Percentiles rank a stretch among this genome's conserved stretches.
Evolutionary conservation across 495 filamentous ascomycete species (phyloP).

Genomic region (Podospora comata): DNA sequence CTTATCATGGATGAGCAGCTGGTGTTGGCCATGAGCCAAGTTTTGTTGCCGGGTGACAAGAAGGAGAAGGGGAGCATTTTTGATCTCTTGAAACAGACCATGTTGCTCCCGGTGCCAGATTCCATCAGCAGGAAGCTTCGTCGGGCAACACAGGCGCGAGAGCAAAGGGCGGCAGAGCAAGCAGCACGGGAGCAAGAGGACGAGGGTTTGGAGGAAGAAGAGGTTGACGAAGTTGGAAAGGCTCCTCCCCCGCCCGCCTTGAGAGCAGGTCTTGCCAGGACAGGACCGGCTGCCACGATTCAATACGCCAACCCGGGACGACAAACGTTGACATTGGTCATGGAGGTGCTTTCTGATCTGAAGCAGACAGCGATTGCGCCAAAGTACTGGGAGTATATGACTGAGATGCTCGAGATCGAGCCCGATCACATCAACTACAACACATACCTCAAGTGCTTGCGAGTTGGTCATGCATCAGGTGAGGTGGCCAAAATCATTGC

Average conservation of each 20-base stretch:
- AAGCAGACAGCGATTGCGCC: slow-evolving; percentile 47
- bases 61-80: slow-evolving; percentile 64
- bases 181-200: not conserved
- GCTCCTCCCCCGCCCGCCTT: not conserved
- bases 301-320: slow-evolving; percentile 55
- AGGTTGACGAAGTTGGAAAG: not conserved
- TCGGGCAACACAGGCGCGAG: slow-evolving; percentile 9
- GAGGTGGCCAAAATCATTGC: slow-evolving; percentile 53
- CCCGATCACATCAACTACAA: slow-evolving; percentile 70
- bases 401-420: slow-evolving; percentile 48
- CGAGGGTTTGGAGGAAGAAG: not conserved
- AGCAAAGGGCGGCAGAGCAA: not conserved
- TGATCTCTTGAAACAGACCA: slow-evolving; percentile 70
- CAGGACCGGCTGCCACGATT: not conserved
- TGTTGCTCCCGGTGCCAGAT: slow-evolving; percentile 58
- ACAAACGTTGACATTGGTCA: slow-evolving; percentile 65
- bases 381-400: slow-evolving; percentile 74
- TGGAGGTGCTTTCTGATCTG: slow-evolving; percentile 58
- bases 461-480: slow-evolving; percentile 56
- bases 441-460: slow-evolving; percentile 65
- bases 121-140: slow-evolving; percentile 21
- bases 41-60: slow-evolving; percentile 59
- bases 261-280: not conserved
- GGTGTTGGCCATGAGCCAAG: slow-evolving; percentile 69
- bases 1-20: slow-evolving; percentile 69